phyloP scores from a whole-genome alignment of 1,139 yeast genomes.

The Nakaseomyces nivariensis region DNA sequence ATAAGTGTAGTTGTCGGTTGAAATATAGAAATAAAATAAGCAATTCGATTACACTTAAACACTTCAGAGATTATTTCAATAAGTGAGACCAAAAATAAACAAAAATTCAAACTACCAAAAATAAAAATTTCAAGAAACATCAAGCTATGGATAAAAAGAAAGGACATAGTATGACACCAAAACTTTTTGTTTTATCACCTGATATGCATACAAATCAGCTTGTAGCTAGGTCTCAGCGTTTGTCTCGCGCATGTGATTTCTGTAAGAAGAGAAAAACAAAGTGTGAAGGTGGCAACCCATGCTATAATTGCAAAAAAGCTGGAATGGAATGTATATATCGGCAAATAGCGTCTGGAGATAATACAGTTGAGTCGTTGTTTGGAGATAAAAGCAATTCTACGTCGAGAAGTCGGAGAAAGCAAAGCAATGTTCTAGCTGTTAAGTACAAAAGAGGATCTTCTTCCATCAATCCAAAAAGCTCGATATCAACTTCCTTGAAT shows the following conservation, averaged over 20 bases:
- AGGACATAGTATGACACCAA: slow-evolving; percentile 10
- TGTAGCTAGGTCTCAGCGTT: slow-evolving; percentile 50
- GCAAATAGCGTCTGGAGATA: slow-evolving; percentile 38
- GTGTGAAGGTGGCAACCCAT: slow-evolving; percentile 82
- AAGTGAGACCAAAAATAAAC: too few relatives aligned
- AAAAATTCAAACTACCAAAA: not conserved
- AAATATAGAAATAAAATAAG: too few relatives aligned
- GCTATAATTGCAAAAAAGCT: slow-evolving; percentile 78
- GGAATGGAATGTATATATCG: slow-evolving; percentile 52
- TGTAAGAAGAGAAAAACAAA: slow-evolving; percentile 73
- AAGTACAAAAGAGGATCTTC: not conserved
- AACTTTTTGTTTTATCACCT: slow-evolving; percentile 18
- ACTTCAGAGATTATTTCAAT: too few relatives aligned
- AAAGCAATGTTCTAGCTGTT: not conserved
- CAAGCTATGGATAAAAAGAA: slow-evolving; percentile 2
- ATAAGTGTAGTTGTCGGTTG: too few relatives aligned
- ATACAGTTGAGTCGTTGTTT: not conserved
- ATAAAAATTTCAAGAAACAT: not conserved
- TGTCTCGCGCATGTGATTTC: slow-evolving; percentile 76
- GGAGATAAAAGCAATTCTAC: slow-evolving; percentile 2
- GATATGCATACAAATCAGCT: slow-evolving; percentile 20
- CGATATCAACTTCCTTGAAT: not conserved
- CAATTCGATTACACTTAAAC: too few relatives aligned
- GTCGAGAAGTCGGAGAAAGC: slow-evolving; percentile 1
- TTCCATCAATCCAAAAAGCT: not conserved